Conservation (phyloP, 148 eudicot genomes). For the Arbutus unedo region DNA sequence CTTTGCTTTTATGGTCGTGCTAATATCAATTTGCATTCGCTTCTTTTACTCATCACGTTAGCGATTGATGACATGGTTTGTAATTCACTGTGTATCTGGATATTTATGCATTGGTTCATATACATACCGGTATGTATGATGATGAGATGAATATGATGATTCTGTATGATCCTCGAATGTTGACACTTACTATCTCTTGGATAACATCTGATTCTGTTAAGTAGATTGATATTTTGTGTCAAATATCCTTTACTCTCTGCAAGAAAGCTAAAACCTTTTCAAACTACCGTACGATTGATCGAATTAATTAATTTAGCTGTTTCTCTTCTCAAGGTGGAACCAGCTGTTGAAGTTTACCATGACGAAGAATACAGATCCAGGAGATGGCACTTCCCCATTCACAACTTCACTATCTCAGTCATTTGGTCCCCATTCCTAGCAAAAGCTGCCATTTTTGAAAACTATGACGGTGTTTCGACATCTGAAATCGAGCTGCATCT, state of each 20-base stretch:
- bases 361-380: slow-evolving; percentile 43
- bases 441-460: slow-evolving; percentile 51
- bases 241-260: background rate
- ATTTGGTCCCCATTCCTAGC: slow-evolving; percentile 64
- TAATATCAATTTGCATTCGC: too few species aligned
- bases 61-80: background rate
- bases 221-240: background rate
- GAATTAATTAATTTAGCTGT: background rate
- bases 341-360: slow-evolving; percentile 48
- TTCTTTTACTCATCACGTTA: too few species aligned
- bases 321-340: slow-evolving; percentile 47
- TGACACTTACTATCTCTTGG: background rate
- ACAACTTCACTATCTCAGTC: slow-evolving; percentile 46
- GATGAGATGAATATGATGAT: background rate
- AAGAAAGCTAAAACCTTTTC: background rate
- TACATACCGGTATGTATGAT: background rate
- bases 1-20: too few species aligned
- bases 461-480: slow-evolving; percentile 45
- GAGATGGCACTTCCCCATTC: slow-evolving; percentile 49
- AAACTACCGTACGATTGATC: background rate
- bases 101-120: background rate
- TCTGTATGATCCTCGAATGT: background rate
- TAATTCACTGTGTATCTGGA: background rate
- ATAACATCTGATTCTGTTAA: background rate
- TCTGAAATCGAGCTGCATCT: slow-evolving; percentile 46